A percentile compares a stretch with the other conserved stretches of the same genome.
These are phyloP conservation scores for Entomortierella lignicola DNA, from an alignment of 192 early-diverging fungal species.

Conservation along the genomic window DNA sequence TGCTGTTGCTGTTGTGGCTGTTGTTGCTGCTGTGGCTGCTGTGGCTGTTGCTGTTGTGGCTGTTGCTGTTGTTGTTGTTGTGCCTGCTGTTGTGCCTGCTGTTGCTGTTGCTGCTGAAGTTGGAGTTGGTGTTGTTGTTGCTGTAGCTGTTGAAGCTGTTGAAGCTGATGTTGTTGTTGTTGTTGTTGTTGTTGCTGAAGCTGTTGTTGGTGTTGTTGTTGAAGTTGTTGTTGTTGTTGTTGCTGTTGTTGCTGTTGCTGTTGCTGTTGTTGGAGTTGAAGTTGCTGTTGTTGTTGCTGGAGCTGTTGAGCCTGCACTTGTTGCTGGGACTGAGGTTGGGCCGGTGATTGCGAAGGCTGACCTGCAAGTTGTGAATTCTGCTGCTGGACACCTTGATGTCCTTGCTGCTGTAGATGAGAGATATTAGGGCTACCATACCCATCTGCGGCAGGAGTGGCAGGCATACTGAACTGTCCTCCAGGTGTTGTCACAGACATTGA, in stretches of 20 bases:
- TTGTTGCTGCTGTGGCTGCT: conserved; percentile 17
- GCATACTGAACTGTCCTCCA: conserved; percentile 19
- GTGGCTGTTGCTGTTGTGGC: conserved; percentile 3
- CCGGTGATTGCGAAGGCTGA: conserved; percentile 1
- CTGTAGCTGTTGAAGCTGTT: conserved; percentile 10
- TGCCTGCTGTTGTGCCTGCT: conserved; percentile 22
- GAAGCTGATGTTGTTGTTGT: conserved; percentile 22
- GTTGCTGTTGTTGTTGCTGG: conserved; percentile 10
- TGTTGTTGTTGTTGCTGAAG: conserved; percentile 17
- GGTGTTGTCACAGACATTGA: conserved; percentile 8
- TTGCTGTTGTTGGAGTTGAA: conserved; percentile 4
- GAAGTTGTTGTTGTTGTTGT: conserved; percentile 7
- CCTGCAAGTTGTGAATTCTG: conserved; percentile 1
- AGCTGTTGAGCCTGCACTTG: conserved; percentile 16
- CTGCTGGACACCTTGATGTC: conserved; percentile 3
- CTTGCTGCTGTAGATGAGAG: conserved; percentile 9
- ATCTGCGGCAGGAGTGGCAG: conserved; percentile 15
- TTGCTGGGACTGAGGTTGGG: conserved; percentile 13
- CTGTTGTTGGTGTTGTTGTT: conserved; percentile 2
- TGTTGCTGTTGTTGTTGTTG: conserved; percentile 29
- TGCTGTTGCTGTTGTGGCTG: conserved; percentile 22
- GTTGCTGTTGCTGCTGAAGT: conserved; percentile 33
- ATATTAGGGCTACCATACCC: conserved; percentile 34
- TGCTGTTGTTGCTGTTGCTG: conserved; percentile 9
- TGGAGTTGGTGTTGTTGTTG: conserved; percentile 26